phyloP scores from a whole-genome alignment of 495 filamentous ascomycete species.

The Tetracladium setigerum region DNA sequence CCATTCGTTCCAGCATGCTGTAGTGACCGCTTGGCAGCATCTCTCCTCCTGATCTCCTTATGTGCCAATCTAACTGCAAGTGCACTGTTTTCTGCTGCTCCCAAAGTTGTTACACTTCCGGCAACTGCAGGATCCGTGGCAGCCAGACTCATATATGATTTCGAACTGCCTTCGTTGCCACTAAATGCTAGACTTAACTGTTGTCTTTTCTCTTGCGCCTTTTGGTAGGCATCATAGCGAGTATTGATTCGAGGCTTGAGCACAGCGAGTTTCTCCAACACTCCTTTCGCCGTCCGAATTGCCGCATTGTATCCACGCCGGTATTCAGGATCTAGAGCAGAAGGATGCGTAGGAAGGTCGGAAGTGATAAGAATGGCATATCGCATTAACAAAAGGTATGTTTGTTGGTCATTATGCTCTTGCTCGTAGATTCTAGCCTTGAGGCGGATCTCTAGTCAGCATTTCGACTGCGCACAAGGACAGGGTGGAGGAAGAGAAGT shows the following conservation, averaged over 20 bases:
- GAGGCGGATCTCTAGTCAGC: constrained; percentile 1
- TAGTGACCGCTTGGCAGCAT: constrained; percentile 28
- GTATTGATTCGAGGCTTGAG: constrained; percentile 62
- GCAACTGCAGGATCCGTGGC: constrained; percentile 40
- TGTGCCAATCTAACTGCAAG: constrained; percentile 73
- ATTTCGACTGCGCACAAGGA: constrained; percentile 1
- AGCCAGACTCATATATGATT: constrained; percentile 29
- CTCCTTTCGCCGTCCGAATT: constrained; percentile 6
- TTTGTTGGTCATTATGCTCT: constrained; percentile 79
- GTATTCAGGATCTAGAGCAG: constrained; percentile 40
- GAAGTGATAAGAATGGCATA: constrained; percentile 65
- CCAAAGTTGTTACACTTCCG: constrained; percentile 40
- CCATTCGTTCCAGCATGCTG: constrained; percentile 42
- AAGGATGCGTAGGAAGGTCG: constrained; percentile 52
- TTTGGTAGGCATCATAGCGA: constrained; percentile 43
- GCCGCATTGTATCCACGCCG: constrained; percentile 10
- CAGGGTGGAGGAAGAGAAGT: not conserved
- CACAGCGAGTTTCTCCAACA: constrained; percentile 52
- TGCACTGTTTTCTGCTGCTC: constrained; percentile 62
- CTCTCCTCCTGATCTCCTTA: constrained; percentile 61
- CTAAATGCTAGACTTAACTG: constrained; percentile 3
- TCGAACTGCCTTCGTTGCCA: constrained; percentile 3
- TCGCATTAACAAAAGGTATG: constrained; percentile 80
- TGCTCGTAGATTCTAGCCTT: constrained; percentile 73
- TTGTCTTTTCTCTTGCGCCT: constrained; percentile 29